Base-by-base conservation (phyloP, 2,329 filamentous ascomycete species). In the Penicillium sp. region DNA sequence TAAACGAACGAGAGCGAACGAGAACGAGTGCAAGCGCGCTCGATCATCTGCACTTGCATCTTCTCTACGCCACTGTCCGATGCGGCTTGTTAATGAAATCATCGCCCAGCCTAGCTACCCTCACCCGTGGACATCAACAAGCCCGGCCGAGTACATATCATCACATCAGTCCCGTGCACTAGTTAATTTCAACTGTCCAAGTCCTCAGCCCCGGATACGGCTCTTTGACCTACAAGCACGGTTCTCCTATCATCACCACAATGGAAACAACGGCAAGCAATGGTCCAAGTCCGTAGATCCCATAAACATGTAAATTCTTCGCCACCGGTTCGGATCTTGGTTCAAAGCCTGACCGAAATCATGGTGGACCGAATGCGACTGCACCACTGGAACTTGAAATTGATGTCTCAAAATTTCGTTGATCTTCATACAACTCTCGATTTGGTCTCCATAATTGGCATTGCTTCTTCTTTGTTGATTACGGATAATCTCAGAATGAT, bases 11-110 rank as follows among this genome's bases (percentile, higher is more conserved):
- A 35, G n/a, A 35, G 9, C 31, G 31, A 35, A 16, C 22, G 40
- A 43, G 40, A 43, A 43, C 40, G 40, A 43, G 8, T 11, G 24
- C 40, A 24, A 43, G 74, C 80, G 39, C 30, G 30, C 13, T 35
- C 14, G 31, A 35, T 16, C 31, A 35, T 35, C 31, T 16, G 31
- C 31, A 35, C n/a, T 1, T 1, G 25, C 5, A 4, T 16, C 31
- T 18, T 16, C n/a, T 35, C 31, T 16, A 18, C 14, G 31, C n/a
- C 31, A 35, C 31, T 35, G 5, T 35, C 31, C 31, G 6, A 8
- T n/a, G 31, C 14, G 10, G 9, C 3, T n/a, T 16, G n/a, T 35
- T 18, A n/a, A 35, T 35, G 31, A 35, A 35, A 18, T 35, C 31
- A 35, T 35, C 14, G 31, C 31, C 31, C 6, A 16, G n/a, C 18